Conservation (phyloP, 2,329 filamentous ascomycete genomes). For the Aspergillus tamarii region DNA sequence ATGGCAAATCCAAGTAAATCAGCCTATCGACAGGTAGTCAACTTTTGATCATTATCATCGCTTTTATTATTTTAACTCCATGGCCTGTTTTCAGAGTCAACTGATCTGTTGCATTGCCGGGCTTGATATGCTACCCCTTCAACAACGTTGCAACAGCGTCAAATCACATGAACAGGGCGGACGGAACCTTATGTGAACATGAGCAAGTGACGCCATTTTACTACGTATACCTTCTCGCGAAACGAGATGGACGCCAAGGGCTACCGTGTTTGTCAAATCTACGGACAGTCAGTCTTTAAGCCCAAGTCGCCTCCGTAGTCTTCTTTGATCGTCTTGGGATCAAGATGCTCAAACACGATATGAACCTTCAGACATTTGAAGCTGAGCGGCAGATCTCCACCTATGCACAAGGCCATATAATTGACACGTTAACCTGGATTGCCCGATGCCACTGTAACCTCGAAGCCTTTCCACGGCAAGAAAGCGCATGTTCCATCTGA, state of each 20-base stretch:
- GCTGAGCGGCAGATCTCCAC: background rate
- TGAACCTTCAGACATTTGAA: too few species aligned
- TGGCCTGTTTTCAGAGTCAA: background rate
- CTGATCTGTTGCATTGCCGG: background rate
- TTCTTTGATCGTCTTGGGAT: background rate
- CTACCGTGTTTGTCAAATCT: too few species aligned
- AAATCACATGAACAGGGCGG: background rate
- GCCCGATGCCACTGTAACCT: background rate
- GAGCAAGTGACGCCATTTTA: background rate
- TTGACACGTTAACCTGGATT: background rate
- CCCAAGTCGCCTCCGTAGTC: background rate
- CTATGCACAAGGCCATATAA: background rate
- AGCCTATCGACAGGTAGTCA: background rate
- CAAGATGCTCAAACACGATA: background rate
- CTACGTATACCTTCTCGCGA: background rate
- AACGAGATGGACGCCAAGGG: background rate
- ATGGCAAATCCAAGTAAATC: background rate
- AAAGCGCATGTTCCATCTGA: background rate
- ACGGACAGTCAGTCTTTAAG: background rate
- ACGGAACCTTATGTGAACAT: background rate
- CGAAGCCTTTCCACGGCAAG: background rate
- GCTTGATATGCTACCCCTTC: background rate
- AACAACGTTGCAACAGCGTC: background rate
- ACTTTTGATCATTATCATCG: background rate
- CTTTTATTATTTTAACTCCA: background rate